These are phyloP conservation scores for Pseudogymnoascus sp. DNA, from an alignment of 2,329 filamentous ascomycete species.

Conservation along the genomic window DNA sequence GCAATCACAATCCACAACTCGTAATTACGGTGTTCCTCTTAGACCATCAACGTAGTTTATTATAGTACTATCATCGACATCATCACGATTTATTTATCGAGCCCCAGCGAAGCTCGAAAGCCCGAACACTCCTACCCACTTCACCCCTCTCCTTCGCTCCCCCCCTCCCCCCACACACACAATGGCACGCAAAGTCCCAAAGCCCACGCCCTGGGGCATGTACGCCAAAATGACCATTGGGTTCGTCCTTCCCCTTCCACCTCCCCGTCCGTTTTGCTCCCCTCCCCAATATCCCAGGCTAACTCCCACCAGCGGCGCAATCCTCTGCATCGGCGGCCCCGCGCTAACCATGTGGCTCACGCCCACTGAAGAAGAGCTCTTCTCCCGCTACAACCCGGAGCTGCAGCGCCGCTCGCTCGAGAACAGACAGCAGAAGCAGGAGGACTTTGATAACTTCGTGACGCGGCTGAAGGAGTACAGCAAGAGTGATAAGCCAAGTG, in stretches of 20 bases:
- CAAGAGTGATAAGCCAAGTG: constrained; percentile 87
- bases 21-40: background rate
- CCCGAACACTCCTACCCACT: background rate
- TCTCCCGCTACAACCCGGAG: constrained; percentile 87
- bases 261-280: constrained; percentile 13
- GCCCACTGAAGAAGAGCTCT: constrained; percentile 86
- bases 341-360: constrained; percentile 71
- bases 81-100: constrained; percentile 7
- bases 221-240: constrained; percentile 63
- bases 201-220: constrained; percentile 46
- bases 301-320: constrained; percentile 50
- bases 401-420: constrained; percentile 85
- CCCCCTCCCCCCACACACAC: background rate
- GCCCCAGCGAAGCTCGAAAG: background rate
- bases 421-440: constrained; percentile 62
- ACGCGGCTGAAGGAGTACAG: constrained; percentile 76
- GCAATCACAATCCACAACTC: background rate
- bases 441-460: constrained; percentile 88
- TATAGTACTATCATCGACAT: background rate
- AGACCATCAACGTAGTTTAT: background rate
- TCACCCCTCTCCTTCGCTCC: background rate
- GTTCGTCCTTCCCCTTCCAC: constrained; percentile 41
- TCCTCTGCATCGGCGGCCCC: constrained; percentile 75
- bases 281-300: constrained; percentile 17
- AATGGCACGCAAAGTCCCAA: constrained; percentile 30